Evolutionary conservation across 306 rosid genomes (phyloP).

Genomic region (Trifolium repens): DNA sequence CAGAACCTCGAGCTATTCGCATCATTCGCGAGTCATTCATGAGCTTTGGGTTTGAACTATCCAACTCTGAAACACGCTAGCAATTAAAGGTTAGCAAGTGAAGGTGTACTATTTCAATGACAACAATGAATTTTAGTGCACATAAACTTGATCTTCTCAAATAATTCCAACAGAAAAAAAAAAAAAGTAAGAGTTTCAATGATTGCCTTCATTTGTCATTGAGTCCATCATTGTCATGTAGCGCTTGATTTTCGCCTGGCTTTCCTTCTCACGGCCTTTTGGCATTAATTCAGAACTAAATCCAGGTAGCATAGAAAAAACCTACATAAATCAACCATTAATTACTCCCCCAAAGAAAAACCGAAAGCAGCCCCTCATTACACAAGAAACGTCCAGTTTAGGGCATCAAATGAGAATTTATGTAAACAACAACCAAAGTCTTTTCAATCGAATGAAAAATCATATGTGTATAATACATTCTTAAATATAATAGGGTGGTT

Average conservation of each 20-base stretch:
- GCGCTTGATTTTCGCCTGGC: slow-evolving; percentile 84
- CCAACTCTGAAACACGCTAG: slow-evolving; percentile 67
- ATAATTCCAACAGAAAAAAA: not conserved
- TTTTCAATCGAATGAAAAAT: not conserved
- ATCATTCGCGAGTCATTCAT: slow-evolving; percentile 77
- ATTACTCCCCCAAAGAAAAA: slow-evolving; percentile 13
- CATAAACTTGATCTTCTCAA: slow-evolving; percentile 12
- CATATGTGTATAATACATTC: not conserved
- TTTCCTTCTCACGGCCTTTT: slow-evolving; percentile 89
- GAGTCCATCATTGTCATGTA: slow-evolving; percentile 99
- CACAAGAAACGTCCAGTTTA: slow-evolving; percentile 25
- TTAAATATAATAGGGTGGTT: slow-evolving; percentile 19
- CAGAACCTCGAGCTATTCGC: slow-evolving; percentile 87
- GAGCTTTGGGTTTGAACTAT: slow-evolving; percentile 78
- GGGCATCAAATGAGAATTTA: not conserved
- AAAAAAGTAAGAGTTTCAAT: not conserved
- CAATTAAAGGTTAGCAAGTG: slow-evolving; percentile 36
- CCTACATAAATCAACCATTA: slow-evolving; percentile 51
- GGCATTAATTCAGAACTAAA: slow-evolving; percentile 82
- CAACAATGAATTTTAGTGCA: slow-evolving; percentile 16
- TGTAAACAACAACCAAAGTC: not conserved
- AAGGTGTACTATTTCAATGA: not conserved
- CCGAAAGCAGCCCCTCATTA: slow-evolving; percentile 6
- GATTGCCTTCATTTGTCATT: slow-evolving; percentile 87
- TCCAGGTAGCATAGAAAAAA: slow-evolving; percentile 85